Conservation (phyloP, 2,329 filamentous ascomycete species). For the Diaporthe capsici region DNA sequence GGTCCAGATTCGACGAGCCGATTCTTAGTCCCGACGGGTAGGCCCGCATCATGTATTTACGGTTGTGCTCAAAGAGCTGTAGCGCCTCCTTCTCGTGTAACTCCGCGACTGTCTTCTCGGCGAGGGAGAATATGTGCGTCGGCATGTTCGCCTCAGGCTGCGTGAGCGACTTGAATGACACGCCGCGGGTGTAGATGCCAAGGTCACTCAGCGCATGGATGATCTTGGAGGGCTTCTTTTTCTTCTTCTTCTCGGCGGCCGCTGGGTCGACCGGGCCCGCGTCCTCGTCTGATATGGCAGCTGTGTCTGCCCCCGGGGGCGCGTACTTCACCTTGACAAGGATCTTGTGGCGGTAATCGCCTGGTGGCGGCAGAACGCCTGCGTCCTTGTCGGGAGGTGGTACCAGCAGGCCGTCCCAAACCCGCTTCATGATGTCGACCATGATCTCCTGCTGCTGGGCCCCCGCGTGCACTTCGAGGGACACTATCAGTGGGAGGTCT, state of each 20-base stretch:
- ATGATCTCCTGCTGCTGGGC: slow-evolving; percentile 88
- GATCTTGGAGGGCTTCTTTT: slow-evolving; percentile 72
- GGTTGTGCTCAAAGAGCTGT: slow-evolving; percentile 84
- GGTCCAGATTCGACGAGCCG: slow-evolving; percentile 88
- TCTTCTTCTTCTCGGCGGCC: slow-evolving; percentile 59
- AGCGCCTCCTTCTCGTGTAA: slow-evolving; percentile 64
- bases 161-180: slow-evolving; percentile 83
- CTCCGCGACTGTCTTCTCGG: slow-evolving; percentile 75
- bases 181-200: slow-evolving; percentile 86
- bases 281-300: slow-evolving; percentile 50
- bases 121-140: slow-evolving; percentile 78
- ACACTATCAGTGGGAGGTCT: slow-evolving; percentile 91
- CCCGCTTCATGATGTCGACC: slow-evolving; percentile 91
- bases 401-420: slow-evolving; percentile 82
- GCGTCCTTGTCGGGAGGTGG: slow-evolving; percentile 64
- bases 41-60: slow-evolving; percentile 84
- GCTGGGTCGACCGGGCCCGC: slow-evolving; percentile 55
- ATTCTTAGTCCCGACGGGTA: slow-evolving; percentile 89
- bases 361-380: slow-evolving; percentile 74
- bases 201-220: slow-evolving; percentile 81
- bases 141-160: slow-evolving; percentile 79
- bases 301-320: slow-evolving; percentile 54
- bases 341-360: slow-evolving; percentile 81
- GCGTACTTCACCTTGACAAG: slow-evolving; percentile 85
- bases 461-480: slow-evolving; percentile 90